Percentiles rank a stretch among this genome's conserved stretches.
Conservation (phyloP, 768 basidiomycete genomes). For the Hortiboletus flavorubellus region DNA sequence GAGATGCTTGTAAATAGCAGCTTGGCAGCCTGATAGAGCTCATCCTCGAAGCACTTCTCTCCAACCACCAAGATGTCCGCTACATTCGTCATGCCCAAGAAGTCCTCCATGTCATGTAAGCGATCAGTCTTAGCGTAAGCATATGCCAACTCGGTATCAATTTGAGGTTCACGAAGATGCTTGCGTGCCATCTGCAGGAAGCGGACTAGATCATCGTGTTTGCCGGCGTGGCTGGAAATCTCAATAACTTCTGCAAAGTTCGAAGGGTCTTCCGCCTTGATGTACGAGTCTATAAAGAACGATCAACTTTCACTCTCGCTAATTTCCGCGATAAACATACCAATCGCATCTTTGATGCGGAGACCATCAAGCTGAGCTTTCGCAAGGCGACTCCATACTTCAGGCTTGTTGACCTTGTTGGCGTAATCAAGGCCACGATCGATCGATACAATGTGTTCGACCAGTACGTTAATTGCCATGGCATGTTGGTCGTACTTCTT, state of each 20-base stretch:
- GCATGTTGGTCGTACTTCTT: slow-evolving; percentile 96
- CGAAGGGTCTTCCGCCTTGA: slow-evolving; percentile 92
- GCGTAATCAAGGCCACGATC: slow-evolving; percentile 97
- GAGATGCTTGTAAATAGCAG: slow-evolving; percentile 95
- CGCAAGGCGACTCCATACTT: slow-evolving; percentile 96
- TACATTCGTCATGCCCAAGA: slow-evolving; percentile 97
- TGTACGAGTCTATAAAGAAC: slow-evolving; percentile 75
- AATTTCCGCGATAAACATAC: slow-evolving; percentile 40
- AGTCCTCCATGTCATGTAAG: slow-evolving; percentile 99
- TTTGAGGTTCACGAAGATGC: slow-evolving; percentile 92
- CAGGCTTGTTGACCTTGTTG: slow-evolving; percentile 92
- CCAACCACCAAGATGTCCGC: slow-evolving; percentile 96
- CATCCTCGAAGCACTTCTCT: slow-evolving; percentile 99
- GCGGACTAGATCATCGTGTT: slow-evolving; percentile 90
- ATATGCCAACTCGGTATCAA: slow-evolving; percentile 97
- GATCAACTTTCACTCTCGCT: neutral
- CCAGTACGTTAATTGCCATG: slow-evolving; percentile 94
- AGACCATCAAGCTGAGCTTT: slow-evolving; percentile 98
- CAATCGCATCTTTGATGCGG: slow-evolving; percentile 96
- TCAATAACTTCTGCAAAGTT: slow-evolving; percentile 96
- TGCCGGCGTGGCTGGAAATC: slow-evolving; percentile 90
- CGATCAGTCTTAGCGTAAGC: slow-evolving; percentile 98
- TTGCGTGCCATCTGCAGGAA: slow-evolving; percentile 99
- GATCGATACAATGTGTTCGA: slow-evolving; percentile 96
- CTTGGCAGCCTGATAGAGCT: slow-evolving; percentile 95